A percentile compares a stretch with the other conserved stretches of the same genome.
Conservation (phyloP, 2,329 filamentous ascomycete species). For the Botrytis cinerea region DNA sequence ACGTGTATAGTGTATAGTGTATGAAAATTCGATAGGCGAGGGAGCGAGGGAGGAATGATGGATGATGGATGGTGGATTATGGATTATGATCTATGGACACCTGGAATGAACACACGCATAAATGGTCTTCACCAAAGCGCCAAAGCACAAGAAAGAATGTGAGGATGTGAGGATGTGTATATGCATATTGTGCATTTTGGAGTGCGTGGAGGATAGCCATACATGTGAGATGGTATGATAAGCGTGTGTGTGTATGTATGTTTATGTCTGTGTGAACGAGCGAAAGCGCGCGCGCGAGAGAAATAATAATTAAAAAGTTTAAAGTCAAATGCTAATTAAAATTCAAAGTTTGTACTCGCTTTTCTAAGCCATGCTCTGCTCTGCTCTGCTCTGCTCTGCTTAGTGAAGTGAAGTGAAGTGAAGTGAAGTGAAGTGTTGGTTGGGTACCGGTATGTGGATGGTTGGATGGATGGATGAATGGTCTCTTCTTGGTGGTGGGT, state of each 20-base stretch:
- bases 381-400: too few relatives aligned
- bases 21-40: conserved; percentile 7
- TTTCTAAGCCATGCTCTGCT: too few relatives aligned
- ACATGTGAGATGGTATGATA: background rate
- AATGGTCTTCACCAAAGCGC: background rate
- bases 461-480: too few relatives aligned
- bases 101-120: background rate
- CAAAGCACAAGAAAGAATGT: background rate
- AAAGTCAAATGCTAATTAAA: background rate
- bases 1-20: conserved; percentile 1
- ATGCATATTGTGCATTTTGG: background rate
- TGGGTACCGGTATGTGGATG: too few relatives aligned
- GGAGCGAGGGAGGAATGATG: background rate
- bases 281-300: background rate
- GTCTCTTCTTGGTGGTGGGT: too few relatives aligned
- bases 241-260: too few relatives aligned
- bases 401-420: too few relatives aligned
- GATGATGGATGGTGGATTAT: background rate
- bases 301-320: background rate
- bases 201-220: background rate
- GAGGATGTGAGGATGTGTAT: background rate
- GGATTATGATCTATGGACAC: background rate
- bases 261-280: background rate
- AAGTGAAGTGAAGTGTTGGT: too few relatives aligned
- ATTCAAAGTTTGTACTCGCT: background rate